Conservation (phyloP, 2,329 filamentous ascomycete species). For the Alternaria dauci region DNA sequence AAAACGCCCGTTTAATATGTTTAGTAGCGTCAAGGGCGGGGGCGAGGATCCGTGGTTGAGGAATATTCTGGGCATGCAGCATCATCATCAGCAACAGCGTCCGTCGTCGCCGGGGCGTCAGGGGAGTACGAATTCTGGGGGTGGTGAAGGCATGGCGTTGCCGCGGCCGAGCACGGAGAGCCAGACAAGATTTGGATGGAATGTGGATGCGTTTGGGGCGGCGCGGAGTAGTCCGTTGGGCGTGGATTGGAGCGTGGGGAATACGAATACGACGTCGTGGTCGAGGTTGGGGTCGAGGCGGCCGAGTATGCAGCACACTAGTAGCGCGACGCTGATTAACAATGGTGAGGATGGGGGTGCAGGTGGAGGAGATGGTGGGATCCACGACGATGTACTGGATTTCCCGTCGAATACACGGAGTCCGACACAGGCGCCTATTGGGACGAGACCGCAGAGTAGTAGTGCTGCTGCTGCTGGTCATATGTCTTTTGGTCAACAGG, state of each 20-base stretch:
- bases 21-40: conserved; percentile 60
- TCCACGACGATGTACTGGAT: conserved; percentile 60
- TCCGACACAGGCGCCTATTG: conserved; percentile 73
- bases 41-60: conserved; percentile 59
- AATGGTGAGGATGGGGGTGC: too few species aligned
- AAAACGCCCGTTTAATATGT: conserved; percentile 60
- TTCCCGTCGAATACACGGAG: conserved; percentile 59
- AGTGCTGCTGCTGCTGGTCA: too few species aligned
- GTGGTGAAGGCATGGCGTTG: conserved; percentile 37
- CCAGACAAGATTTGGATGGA: conserved; percentile 51
- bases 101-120: conserved; percentile 66
- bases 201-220: conserved; percentile 48
- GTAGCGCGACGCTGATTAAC: conserved; percentile 69
- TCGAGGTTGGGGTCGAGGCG: conserved; percentile 80
- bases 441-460: conserved; percentile 73
- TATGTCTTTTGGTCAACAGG: too few species aligned
- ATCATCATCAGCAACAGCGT: conserved; percentile 41
- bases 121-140: conserved; percentile 69
- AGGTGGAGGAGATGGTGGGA: conserved; percentile 56
- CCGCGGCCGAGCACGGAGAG: conserved; percentile 52
- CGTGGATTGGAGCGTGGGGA: conserved; percentile 54
- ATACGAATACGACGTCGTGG: conserved; percentile 63
- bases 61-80: conserved; percentile 52
- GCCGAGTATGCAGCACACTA: conserved; percentile 77
- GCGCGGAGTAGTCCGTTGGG: conserved; percentile 53